These are phyloP conservation scores for Tremellales sp. DNA, from an alignment of 1,284 basidiomycete genomes.

Conservation along the genomic window DNA sequence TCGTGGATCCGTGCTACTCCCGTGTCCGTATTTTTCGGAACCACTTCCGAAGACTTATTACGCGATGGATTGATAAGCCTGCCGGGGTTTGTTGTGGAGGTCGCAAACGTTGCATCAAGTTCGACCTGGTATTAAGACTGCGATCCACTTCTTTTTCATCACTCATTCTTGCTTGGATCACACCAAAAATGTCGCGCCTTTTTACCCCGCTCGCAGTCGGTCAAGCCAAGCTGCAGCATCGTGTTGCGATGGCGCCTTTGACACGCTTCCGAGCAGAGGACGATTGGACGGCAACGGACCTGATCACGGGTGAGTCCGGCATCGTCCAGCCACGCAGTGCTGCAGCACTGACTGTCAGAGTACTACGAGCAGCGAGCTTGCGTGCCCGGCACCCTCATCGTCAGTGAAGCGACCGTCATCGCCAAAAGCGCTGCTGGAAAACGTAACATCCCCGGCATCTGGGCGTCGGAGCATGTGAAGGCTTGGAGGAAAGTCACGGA, in stretches of 20 bases:
- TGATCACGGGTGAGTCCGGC: not conserved
- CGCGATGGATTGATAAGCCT: no score
- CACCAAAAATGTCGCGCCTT: conserved; percentile 5
- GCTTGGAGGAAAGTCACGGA: conserved; percentile 46
- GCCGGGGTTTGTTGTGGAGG: no score
- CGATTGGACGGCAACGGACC: conserved; percentile 6
- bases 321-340: conserved; percentile 7
- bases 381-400: conserved; percentile 38
- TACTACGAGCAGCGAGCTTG: conserved; percentile 45
- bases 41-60: no score
- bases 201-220: conserved; percentile 31
- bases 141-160: no score
- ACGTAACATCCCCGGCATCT: conserved; percentile 16
- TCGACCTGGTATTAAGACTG: no score
- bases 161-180: no score
- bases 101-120: no score
- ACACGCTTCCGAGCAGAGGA: conserved; percentile 33
- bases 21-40: no score
- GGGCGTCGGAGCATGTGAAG: conserved; percentile 20
- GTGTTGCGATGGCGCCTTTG: conserved; percentile 44
- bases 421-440: conserved; percentile 14
- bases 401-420: conserved; percentile 38
- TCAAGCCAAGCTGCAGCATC: conserved; percentile 31
- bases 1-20: no score
- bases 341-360: conserved; percentile 23